phyloP scores from a whole-genome alignment of 2,329 filamentous ascomycete genomes.

The Septoria petroselini region DNA sequence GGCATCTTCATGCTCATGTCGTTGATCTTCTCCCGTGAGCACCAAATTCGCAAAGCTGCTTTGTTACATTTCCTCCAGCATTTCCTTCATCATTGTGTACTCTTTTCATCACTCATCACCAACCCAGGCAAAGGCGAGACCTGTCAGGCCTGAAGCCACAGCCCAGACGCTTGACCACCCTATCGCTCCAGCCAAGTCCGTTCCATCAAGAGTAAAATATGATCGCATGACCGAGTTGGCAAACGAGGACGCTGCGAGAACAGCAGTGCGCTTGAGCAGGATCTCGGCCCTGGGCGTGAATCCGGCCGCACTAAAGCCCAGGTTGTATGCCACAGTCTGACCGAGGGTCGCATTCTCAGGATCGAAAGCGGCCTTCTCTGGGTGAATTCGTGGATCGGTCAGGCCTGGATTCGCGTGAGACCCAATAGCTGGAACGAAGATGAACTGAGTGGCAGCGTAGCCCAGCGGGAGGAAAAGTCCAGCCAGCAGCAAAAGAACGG shows the following conservation, averaged over 20 bases:
- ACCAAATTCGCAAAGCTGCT: slow-evolving; percentile 2
- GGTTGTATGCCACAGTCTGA: slow-evolving; percentile 69
- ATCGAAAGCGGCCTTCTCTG: slow-evolving; percentile 57
- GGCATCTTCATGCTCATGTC: too few species aligned
- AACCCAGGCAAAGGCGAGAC: slow-evolving; percentile 55
- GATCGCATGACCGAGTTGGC: slow-evolving; percentile 63
- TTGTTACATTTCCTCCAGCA: too few species aligned
- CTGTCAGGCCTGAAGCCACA: slow-evolving; percentile 59
- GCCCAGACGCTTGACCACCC: slow-evolving; percentile 75
- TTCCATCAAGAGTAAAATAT: slow-evolving; percentile 64
- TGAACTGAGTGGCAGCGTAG: slow-evolving; percentile 67
- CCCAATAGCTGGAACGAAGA: slow-evolving; percentile 67
- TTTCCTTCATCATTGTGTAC: too few species aligned
- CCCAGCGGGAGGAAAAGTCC: slow-evolving; percentile 65
- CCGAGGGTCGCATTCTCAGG: slow-evolving; percentile 62
- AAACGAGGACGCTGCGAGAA: slow-evolving; percentile 47
- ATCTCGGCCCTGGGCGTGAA: slow-evolving; percentile 64
- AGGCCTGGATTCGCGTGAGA: slow-evolving; percentile 34
- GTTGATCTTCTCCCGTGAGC: too few species aligned
- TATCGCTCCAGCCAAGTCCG: slow-evolving; percentile 66
- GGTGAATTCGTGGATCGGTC: slow-evolving; percentile 23
- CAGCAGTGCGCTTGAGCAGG: slow-evolving; percentile 54
- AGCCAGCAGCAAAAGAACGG: slow-evolving; percentile 50
- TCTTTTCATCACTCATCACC: slow-evolving; percentile 38
- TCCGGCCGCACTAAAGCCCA: slow-evolving; percentile 59